These are phyloP conservation scores for Fulvia fulva DNA, from an alignment of 2,329 filamentous ascomycete species.

Conservation along the genomic window DNA sequence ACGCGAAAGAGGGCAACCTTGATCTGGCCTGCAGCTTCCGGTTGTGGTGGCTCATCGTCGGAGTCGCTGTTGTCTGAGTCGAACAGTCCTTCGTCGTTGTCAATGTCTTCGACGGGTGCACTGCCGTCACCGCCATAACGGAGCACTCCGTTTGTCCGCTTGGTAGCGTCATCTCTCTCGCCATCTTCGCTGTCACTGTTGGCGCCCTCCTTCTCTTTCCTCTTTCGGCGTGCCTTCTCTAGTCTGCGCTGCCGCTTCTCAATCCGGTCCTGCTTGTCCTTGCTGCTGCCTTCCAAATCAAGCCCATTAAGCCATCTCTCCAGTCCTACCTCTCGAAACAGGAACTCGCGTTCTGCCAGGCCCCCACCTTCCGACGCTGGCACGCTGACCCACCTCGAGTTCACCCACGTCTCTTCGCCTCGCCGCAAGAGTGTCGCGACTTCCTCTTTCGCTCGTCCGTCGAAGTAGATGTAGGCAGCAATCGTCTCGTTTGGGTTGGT, in stretches of 20 bases:
- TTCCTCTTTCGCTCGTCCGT: conserved; percentile 91
- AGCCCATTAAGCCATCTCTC: conserved; percentile 96
- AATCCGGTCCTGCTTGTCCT: conserved; percentile 76
- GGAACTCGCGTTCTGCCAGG: conserved; percentile 89
- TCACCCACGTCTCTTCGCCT: conserved; percentile 98
- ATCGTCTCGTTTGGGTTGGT: conserved; percentile 94
- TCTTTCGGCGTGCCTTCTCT: conserved; percentile 78
- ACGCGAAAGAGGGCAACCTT: conserved; percentile 97
- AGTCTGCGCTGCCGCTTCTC: conserved; percentile 55
- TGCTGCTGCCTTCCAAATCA: conserved; percentile 73
- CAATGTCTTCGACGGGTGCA: conserved; percentile 65
- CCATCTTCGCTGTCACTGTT: conserved; percentile 49
- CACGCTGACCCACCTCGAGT: conserved; percentile 94
- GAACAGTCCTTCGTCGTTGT: conserved; percentile 64
- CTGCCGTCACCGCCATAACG: conserved; percentile 75
- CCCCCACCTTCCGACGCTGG: conserved; percentile 88
- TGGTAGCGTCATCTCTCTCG: conserved; percentile 37
- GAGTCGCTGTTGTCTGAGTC: conserved; percentile 61
- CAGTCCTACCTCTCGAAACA: conserved; percentile 93
- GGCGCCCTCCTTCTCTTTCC: conserved; percentile 52
- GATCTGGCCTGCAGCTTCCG: conserved; percentile 94
- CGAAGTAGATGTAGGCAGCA: conserved; percentile 98
- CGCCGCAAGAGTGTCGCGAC: conserved; percentile 88
- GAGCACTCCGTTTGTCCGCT: conserved; percentile 56
- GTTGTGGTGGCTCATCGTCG: conserved; percentile 78